Conservation (phyloP, 768 basidiomycete genomes). For the Xerocomellus dryophilus region DNA sequence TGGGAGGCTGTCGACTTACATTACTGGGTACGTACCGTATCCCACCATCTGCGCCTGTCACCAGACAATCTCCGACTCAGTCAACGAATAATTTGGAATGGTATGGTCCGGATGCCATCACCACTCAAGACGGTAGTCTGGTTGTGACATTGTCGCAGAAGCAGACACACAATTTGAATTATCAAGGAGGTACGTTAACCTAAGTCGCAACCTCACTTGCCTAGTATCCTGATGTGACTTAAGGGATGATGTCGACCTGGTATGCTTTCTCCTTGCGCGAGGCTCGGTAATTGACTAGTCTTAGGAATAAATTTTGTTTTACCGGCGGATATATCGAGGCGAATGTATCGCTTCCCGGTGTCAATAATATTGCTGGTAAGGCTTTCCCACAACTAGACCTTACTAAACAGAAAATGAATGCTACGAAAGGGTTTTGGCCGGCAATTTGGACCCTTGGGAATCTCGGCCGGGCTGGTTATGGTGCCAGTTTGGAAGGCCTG, state of each 20-base stretch:
- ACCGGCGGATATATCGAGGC: slow-evolving; percentile 76
- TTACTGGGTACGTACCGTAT: slow-evolving; percentile 37
- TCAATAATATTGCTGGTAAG: slow-evolving; percentile 55
- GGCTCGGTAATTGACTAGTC: slow-evolving; percentile 5
- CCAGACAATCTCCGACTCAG: slow-evolving; percentile 28
- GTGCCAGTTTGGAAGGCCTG: slow-evolving; percentile 57
- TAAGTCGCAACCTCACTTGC: slow-evolving; percentile 14
- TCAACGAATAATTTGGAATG: slow-evolving; percentile 55
- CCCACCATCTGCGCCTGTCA: slow-evolving; percentile 25
- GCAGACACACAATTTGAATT: slow-evolving; percentile 45
- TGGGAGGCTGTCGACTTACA: slow-evolving; percentile 60
- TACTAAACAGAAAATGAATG: slow-evolving; percentile 3
- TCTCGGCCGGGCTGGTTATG: slow-evolving; percentile 64
- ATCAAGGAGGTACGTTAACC: slow-evolving; percentile 35
- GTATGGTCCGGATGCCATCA: slow-evolving; percentile 51
- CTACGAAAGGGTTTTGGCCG: slow-evolving; percentile 43
- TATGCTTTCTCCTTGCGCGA: slow-evolving; percentile 8
- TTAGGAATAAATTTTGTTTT: slow-evolving; percentile 87
- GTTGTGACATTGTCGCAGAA: slow-evolving; percentile 48
- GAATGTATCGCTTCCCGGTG: slow-evolving; percentile 62
- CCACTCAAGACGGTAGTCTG: slow-evolving; percentile 50
- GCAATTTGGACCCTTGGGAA: slow-evolving; percentile 62
- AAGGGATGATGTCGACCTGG: slow-evolving; percentile 50
- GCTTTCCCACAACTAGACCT: neutral
- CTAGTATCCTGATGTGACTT: slow-evolving; percentile 34